phyloP scores from a whole-genome alignment of 192 early-diverging fungal species.

The Spinellus fusiger region DNA sequence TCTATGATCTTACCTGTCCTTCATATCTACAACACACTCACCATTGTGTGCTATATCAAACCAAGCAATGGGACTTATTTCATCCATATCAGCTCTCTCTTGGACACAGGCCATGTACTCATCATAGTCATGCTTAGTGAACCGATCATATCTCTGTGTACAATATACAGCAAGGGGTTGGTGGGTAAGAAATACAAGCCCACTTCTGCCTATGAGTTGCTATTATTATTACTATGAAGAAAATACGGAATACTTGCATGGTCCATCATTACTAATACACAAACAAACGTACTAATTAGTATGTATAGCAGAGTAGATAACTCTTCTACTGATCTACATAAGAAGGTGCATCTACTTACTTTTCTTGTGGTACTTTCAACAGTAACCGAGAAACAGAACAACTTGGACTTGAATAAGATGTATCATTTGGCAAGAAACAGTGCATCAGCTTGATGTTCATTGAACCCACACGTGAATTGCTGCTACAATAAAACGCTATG shows the following conservation, averaged over 20 bases:
- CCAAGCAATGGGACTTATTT: not conserved
- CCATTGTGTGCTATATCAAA: not conserved
- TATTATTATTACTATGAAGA: not conserved
- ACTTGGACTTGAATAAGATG: not conserved
- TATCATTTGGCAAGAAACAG: not conserved
- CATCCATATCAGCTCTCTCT: not conserved
- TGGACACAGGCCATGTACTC: not conserved
- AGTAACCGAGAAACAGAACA: not conserved
- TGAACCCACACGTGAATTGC: not conserved
- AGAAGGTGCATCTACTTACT: not conserved
- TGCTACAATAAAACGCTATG: not conserved
- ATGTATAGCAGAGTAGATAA: not conserved
- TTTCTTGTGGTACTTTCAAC: not conserved
- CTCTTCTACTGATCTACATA: not conserved
- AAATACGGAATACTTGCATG: not conserved
- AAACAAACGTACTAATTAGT: no score
- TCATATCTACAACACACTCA: not conserved
- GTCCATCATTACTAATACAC: not conserved
- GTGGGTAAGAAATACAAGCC: not conserved
- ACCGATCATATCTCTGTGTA: conserved; percentile 3
- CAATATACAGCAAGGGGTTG: not conserved
- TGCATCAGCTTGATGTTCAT: not conserved
- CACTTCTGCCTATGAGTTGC: not conserved
- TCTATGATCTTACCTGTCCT: conserved; percentile 1
- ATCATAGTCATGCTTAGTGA: conserved; percentile 10